Base-by-base conservation (phyloP, 148 eudicot genomes). In the Persicaria maculosa region DNA sequence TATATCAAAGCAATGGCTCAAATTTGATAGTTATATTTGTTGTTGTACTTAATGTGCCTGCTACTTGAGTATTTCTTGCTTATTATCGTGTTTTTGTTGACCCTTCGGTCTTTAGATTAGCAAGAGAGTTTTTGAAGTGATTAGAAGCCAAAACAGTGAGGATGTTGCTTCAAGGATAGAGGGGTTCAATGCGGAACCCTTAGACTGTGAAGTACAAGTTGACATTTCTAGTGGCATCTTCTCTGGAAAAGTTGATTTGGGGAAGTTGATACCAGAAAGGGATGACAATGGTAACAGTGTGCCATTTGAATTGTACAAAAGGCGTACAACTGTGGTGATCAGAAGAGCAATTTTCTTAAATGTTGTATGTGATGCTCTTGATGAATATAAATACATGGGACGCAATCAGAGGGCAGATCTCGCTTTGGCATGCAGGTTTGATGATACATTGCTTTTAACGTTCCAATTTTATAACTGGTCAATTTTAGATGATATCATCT, bases 341-440 rank as follows among this genome's bases (percentile, higher is more conserved):
- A 81, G 82, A 75, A 91, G 98, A 81, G 86, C 80, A 46, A 76
- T 73, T 57, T 90, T 94, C 72, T 77, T 91, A 57, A 93, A 89
- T 85, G 89, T 90, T 81, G 95, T 91, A 12, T 94, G 91, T 82
- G 93, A 86, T 74, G 94, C 86, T 65, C 88, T 94, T 47, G 78
- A 93, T 17, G 93, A 88, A 73, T 94, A 94, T 81, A 94, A 94
- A 79, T 94, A 94, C 76, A 82, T 94, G 73, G 91, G 95, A 54
- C 97, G 86, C 52, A 88, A 90, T 72, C 98, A 94, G 81, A 88
- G 95, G 87, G 89, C 89, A 45, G 98, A 94, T 83, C 84, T 94
- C 78, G 82, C 86, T 74, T 83, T 91, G 85, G 96, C 98, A 73
- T 94, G 98, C 97, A 94, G 98, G 98, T 91, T 87, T 0, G n/a